A percentile compares a stretch with the other conserved stretches of the same genome.
Conservation (phyloP, 164 flowering plant genomes). For the Vitis rotundifolia region DNA sequence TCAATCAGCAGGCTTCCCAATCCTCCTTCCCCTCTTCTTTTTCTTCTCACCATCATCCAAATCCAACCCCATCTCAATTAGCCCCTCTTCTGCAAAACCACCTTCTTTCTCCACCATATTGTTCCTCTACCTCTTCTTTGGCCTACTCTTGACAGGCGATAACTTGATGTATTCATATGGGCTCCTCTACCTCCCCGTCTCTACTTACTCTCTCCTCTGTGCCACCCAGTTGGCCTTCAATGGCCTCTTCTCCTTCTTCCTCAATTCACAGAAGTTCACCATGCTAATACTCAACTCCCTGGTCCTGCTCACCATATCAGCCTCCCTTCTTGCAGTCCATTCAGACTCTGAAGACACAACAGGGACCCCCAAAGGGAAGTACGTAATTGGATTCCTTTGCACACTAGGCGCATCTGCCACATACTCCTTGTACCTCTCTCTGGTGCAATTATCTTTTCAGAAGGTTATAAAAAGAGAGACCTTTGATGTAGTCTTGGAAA, state of each 20-base stretch:
- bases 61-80: neutral
- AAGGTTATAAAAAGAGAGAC: constrained; percentile 29
- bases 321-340: constrained; percentile 31
- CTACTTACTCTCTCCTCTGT: constrained; percentile 31
- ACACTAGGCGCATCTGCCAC: constrained; percentile 31
- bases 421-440: constrained; percentile 26
- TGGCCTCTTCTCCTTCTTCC: constrained; percentile 29
- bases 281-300: constrained; percentile 28
- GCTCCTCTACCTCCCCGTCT: constrained; percentile 31
- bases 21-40: constrained; percentile 26
- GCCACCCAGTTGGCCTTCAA: constrained; percentile 36
- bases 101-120: constrained; percentile 7
- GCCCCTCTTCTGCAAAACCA: neutral
- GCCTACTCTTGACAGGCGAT: constrained; percentile 26
- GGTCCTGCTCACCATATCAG: constrained; percentile 29
- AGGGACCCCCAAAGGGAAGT: constrained; percentile 11
- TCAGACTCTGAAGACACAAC: constrained; percentile 18
- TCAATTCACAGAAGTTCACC: constrained; percentile 35
- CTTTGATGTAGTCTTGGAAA: constrained; percentile 20
- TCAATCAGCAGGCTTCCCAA: constrained; percentile 38
- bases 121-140: constrained; percentile 20
- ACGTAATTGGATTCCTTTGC: constrained; percentile 28
- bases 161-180: constrained; percentile 35
- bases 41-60: constrained; percentile 11
- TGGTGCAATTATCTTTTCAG: constrained; percentile 27